Evolutionary conservation across 306 rosid species (phyloP).

Genomic region (Castanea mollissima): DNA sequence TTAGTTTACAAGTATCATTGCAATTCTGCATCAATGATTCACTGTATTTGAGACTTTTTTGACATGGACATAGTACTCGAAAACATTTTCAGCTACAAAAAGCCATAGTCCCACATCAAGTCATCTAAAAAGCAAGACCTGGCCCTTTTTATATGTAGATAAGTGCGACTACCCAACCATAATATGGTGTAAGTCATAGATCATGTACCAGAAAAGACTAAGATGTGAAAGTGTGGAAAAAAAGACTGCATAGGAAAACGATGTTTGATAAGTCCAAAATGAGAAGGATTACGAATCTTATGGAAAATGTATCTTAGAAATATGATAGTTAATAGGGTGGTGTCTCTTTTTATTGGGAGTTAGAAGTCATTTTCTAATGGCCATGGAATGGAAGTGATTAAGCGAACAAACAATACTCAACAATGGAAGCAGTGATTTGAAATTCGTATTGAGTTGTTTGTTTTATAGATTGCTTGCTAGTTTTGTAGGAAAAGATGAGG

Average conservation of each 20-base stretch:
- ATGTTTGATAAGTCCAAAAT: conserved; percentile 43
- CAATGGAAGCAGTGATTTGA: background rate
- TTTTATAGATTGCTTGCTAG: background rate
- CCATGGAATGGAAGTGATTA: background rate
- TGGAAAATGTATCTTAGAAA: background rate
- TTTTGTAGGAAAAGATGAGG: background rate
- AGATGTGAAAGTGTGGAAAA: conserved; percentile 14
- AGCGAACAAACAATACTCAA: background rate
- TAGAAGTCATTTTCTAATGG: background rate
- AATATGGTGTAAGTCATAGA: conserved; percentile 40
- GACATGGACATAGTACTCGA: conserved; percentile 15
- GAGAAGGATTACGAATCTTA: conserved; percentile 8
- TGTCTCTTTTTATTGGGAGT: too few relatives aligned
- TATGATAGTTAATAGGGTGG: background rate
- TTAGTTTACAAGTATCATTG: too few relatives aligned
- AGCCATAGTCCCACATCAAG: background rate
- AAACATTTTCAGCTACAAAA: conserved; percentile 14
- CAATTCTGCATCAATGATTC: too few relatives aligned
- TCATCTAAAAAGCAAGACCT: conserved; percentile 25
- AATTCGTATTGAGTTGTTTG: background rate
- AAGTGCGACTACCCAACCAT: conserved; percentile 39
- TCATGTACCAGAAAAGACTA: conserved; percentile 16
- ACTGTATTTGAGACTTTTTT: background rate
- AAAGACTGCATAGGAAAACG: conserved; percentile 43
- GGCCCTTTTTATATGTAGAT: conserved; percentile 42